phyloP scores from a whole-genome alignment of 495 filamentous ascomycete species.

The Bacidia rubella region DNA sequence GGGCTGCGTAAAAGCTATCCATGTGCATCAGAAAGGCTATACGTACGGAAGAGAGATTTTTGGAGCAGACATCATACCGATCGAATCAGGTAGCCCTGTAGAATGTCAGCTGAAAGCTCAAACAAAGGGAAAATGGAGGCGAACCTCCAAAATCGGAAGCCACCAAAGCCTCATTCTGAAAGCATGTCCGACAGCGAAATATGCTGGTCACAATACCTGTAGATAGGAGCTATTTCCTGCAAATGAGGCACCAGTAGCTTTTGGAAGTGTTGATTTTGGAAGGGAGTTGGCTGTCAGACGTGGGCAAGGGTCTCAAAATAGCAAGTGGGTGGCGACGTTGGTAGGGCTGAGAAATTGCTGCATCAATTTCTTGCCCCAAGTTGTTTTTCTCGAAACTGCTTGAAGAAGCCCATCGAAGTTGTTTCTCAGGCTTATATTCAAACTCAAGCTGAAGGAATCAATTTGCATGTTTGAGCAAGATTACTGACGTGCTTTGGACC shows the following conservation, averaged over 20 bases:
- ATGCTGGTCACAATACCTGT: neutral
- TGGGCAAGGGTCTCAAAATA: neutral
- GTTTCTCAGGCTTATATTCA: too few relatives aligned
- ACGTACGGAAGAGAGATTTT: slow-evolving; percentile 1
- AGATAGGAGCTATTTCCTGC: too few relatives aligned
- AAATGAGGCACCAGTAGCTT: too few relatives aligned
- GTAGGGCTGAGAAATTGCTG: neutral
- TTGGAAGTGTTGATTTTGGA: too few relatives aligned
- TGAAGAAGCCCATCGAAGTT: neutral
- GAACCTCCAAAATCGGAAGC: neutral
- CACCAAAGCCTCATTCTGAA: neutral
- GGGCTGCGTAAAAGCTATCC: slow-evolving; percentile 45
- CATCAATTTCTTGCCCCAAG: neutral
- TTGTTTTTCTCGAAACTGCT: neutral
- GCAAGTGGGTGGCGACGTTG: neutral
- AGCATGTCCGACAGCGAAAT: neutral
- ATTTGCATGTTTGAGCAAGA: too few relatives aligned
- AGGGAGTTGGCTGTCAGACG: neutral
- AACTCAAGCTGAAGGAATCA: too few relatives aligned
- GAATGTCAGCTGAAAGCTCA: slow-evolving; percentile 4
- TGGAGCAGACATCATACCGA: neutral
- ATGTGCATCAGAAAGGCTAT: slow-evolving; percentile 18
- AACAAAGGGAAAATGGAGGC: neutral
- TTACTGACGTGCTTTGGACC: too few relatives aligned
- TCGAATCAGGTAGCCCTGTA: slow-evolving; percentile 17